A percentile compares a stretch with the other conserved stretches of the same genome.
phyloP scores from a whole-genome alignment of 164 flowering plant genomes.

The Stephania yunnanensis region DNA sequence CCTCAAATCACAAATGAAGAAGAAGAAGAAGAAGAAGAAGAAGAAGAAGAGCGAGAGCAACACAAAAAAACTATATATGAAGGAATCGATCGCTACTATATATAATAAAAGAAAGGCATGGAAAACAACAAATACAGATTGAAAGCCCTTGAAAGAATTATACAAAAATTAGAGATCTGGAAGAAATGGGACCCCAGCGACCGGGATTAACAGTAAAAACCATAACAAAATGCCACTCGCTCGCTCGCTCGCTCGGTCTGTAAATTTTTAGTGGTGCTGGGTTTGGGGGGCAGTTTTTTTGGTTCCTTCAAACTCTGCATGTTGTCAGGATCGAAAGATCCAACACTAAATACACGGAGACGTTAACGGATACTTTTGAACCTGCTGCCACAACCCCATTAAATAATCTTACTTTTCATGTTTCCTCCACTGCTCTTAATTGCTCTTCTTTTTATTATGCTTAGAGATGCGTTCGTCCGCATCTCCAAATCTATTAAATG shows the following conservation, averaged over 20 bases:
- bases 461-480: too few relatives aligned
- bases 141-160: neutral
- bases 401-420: too few relatives aligned
- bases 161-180: neutral
- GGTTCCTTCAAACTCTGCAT: neutral
- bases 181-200: too few relatives aligned
- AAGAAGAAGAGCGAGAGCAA: neutral
- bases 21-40: neutral
- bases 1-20: conserved; percentile 6
- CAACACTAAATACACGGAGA: neutral
- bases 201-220: too few relatives aligned
- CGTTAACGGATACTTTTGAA: neutral
- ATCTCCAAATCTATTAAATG: too few relatives aligned
- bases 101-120: too few relatives aligned
- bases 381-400: neutral
- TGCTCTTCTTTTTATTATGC: too few relatives aligned
- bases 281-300: too few relatives aligned
- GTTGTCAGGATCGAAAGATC: neutral
- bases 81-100: neutral
- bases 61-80: neutral
- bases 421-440: too few relatives aligned
- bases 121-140: neutral
- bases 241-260: too few relatives aligned
- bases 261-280: too few relatives aligned
- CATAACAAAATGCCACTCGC: neutral